Evolutionary conservation across 2,329 filamentous ascomycete species (phyloP).

Genomic region (Pseudogymnoascus sp.): DNA sequence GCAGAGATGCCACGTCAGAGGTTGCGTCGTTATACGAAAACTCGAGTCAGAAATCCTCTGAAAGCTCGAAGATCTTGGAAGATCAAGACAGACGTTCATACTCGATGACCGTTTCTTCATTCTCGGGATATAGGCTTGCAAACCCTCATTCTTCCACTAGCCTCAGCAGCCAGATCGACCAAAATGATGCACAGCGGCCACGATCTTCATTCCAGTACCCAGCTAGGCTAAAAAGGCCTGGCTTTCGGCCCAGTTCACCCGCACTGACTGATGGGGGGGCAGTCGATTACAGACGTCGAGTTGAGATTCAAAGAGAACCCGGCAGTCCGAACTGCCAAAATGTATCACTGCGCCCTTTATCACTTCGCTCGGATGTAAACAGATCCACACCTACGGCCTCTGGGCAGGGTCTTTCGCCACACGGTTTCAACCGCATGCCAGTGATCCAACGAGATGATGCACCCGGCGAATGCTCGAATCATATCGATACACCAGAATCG

Average conservation of each 20-base stretch:
- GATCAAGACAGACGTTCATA: constrained; percentile 44
- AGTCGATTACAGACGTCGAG: constrained; percentile 29
- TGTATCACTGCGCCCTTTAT: constrained; percentile 16
- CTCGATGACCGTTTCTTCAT: constrained; percentile 48
- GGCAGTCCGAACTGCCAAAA: neutral
- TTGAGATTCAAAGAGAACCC: constrained; percentile 27
- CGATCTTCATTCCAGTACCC: constrained; percentile 55
- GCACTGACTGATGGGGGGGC: constrained; percentile 30
- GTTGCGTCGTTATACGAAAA: constrained; percentile 51
- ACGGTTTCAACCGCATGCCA: neutral
- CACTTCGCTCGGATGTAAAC: constrained; percentile 26
- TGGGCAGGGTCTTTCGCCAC: neutral
- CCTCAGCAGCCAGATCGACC: constrained; percentile 42
- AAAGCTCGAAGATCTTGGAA: constrained; percentile 39
- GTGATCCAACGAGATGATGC: neutral
- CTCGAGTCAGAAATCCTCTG: constrained; percentile 41
- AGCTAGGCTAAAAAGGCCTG: constrained; percentile 49
- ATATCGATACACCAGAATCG: neutral
- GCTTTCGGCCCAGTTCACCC: constrained; percentile 33
- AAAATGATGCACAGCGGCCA: constrained; percentile 42
- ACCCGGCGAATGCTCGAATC: neutral
- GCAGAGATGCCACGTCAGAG: constrained; percentile 45
- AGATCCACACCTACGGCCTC: constrained; percentile 24
- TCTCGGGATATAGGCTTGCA: constrained; percentile 38
- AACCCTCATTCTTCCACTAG: constrained; percentile 44